Percentiles rank a stretch among this genome's conserved stretches.
Evolutionary conservation across 2,329 filamentous ascomycete genomes (phyloP).

Genomic region (Akanthomyces dipterigenus): DNA sequence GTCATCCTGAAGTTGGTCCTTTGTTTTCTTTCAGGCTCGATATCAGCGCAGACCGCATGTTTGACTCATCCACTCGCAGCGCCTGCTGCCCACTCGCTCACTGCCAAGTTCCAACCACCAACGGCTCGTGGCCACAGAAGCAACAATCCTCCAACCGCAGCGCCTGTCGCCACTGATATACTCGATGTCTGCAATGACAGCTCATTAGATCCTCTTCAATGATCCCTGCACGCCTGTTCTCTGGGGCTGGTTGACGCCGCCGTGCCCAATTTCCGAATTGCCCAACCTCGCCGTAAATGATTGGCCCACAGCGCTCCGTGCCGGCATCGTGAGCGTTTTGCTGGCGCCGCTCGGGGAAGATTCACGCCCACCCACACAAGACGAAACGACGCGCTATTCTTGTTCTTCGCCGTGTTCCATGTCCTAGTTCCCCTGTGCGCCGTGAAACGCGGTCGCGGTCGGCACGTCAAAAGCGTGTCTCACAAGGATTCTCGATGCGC

Average conservation of each 20-base stretch:
- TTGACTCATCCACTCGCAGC: neutral
- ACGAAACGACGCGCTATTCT: conserved; percentile 1
- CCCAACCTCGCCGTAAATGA: conserved; percentile 7
- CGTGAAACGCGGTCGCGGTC: conserved; percentile 7
- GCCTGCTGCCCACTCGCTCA: neutral
- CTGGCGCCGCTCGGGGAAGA: neutral
- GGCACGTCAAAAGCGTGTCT: conserved; percentile 5
- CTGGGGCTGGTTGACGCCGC: neutral
- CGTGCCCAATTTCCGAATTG: conserved; percentile 3
- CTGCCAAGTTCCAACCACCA: neutral
- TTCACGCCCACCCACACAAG: neutral
- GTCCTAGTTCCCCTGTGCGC: neutral
- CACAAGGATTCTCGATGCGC: conserved; percentile 3
- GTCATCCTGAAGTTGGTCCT: neutral
- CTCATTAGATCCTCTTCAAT: neutral
- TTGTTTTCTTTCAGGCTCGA: neutral
- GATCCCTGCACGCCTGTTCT: neutral
- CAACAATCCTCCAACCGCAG: neutral
- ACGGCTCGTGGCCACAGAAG: neutral
- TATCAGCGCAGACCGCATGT: neutral
- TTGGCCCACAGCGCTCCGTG: conserved; percentile 14
- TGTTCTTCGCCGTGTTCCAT: neutral
- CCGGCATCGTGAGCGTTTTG: neutral
- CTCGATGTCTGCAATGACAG: neutral
- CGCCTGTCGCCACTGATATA: neutral